Percentiles rank a stretch among this genome's conserved stretches.
phyloP scores from a whole-genome alignment of 805 yeast genomes.

The Wickerhamomyces strasburgensis region DNA sequence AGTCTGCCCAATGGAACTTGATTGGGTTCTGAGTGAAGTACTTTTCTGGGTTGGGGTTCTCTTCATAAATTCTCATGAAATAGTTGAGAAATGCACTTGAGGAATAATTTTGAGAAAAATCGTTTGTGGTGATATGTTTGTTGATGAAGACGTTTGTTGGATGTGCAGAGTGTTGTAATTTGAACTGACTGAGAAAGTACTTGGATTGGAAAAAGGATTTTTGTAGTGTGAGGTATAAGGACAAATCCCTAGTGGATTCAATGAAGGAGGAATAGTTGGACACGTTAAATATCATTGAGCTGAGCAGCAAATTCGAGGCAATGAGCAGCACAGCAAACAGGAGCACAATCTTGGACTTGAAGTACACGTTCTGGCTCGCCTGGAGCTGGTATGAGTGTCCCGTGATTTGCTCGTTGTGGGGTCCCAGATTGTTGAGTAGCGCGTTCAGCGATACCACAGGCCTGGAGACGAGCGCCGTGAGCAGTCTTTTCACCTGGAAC shows the following conservation, averaged over 20 bases:
- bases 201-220: conserved; percentile 19
- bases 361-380: conserved; percentile 14
- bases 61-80: conserved; percentile 8
- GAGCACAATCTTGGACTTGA: conserved; percentile 21
- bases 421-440: background rate
- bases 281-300: conserved; percentile 17
- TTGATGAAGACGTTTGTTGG: conserved; percentile 3
- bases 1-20: conserved; percentile 31
- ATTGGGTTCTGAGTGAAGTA: conserved; percentile 10
- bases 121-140: conserved; percentile 5
- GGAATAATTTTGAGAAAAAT: conserved; percentile 17
- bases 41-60: conserved; percentile 15
- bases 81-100: conserved; percentile 15
- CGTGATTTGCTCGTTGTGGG: background rate
- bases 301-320: conserved; percentile 17
- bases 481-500: conserved; percentile 6
- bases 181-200: conserved; percentile 18
- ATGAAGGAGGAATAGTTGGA: conserved; percentile 19
- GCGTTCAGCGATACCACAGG: conserved; percentile 5
- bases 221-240: conserved; percentile 16
- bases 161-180: conserved; percentile 5
- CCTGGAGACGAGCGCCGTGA: conserved; percentile 2
- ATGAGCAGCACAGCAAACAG: conserved; percentile 19
- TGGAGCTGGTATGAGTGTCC: conserved; percentile 4
- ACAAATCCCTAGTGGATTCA: conserved; percentile 15